Evolutionary conservation across 257 asterid species (phyloP).

Genomic region (Gynochthodes officinalis): DNA sequence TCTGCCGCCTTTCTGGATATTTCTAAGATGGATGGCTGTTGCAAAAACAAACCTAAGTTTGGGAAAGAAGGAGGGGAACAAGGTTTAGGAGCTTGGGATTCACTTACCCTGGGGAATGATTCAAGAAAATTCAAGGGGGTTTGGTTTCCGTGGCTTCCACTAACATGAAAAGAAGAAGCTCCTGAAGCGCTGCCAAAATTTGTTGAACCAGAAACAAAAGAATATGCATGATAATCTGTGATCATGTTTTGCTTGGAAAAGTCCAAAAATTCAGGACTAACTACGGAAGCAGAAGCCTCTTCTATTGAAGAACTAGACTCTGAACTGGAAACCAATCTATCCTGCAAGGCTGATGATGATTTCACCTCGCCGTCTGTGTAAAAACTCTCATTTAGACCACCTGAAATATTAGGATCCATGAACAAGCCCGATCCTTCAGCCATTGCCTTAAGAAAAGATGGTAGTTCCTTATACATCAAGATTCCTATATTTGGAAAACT

Average conservation of each 20-base stretch:
- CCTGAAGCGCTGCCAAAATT: constrained; percentile 12
- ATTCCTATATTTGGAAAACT: constrained; percentile 33
- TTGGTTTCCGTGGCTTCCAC: constrained; percentile 16
- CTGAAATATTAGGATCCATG: constrained; percentile 25
- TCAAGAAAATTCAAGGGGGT: constrained; percentile 34
- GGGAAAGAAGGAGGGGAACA: constrained; percentile 30
- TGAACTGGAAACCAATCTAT: constrained; percentile 23
- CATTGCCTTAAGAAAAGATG: constrained; percentile 26
- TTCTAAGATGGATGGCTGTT: constrained; percentile 37
- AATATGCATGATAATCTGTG: constrained; percentile 23
- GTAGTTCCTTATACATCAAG: constrained; percentile 40
- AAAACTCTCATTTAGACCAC: constrained; percentile 14
- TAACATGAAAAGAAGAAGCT: constrained; percentile 20
- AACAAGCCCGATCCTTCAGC: constrained; percentile 26
- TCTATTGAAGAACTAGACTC: constrained; percentile 33
- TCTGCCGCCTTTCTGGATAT: constrained; percentile 26
- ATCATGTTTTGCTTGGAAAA: constrained; percentile 28
- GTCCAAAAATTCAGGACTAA: constrained; percentile 27
- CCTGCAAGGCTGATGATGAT: constrained; percentile 14
- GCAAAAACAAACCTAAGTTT: constrained; percentile 44
- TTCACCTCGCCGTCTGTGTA: constrained; percentile 2
- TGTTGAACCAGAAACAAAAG: constrained; percentile 18
- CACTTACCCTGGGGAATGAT: constrained; percentile 22
- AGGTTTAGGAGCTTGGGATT: constrained; percentile 15
- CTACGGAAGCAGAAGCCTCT: constrained; percentile 21